A percentile compares a stretch with the other conserved stretches of the same genome.
phyloP scores from a whole-genome alignment of 148 eudicot species.

The Rhododendron mucronatum region DNA sequence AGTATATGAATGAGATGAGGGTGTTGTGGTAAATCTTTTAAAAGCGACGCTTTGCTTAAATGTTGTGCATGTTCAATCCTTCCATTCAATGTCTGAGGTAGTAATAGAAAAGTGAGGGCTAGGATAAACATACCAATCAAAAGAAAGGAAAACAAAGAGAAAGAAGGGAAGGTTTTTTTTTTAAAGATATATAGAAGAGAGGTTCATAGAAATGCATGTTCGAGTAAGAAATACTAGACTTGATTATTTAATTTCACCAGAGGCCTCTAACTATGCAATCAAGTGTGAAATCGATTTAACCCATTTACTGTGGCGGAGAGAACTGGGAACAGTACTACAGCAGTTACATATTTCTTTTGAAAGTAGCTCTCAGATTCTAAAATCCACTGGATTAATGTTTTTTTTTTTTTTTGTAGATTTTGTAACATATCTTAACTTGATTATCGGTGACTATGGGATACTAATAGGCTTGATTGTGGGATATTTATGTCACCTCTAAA shows the following conservation, averaged over 20 bases:
- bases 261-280: not conserved
- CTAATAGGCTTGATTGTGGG: not conserved
- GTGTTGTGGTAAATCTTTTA: not conserved
- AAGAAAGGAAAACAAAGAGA: not conserved
- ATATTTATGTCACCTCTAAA: not conserved
- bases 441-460: not conserved
- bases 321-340: not conserved
- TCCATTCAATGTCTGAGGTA: not conserved
- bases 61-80: not conserved
- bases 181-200: not conserved
- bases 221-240: not conserved
- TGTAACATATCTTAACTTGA: not conserved
- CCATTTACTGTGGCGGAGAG: not conserved
- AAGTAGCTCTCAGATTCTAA: not conserved
- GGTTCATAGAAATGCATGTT: not conserved
- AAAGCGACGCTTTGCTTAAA: not conserved
- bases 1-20: not conserved
- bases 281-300: not conserved
- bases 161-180: not conserved
- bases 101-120: not conserved
- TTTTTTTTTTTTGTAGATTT: not conserved
- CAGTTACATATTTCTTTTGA: not conserved
- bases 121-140: not conserved
- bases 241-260: not conserved
- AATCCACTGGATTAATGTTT: not conserved